Percentiles rank a stretch among this genome's conserved stretches.
These are phyloP conservation scores for Mucor sp. DNA, from an alignment of 371 early-diverging fungal genomes.

Conservation along the genomic window DNA sequence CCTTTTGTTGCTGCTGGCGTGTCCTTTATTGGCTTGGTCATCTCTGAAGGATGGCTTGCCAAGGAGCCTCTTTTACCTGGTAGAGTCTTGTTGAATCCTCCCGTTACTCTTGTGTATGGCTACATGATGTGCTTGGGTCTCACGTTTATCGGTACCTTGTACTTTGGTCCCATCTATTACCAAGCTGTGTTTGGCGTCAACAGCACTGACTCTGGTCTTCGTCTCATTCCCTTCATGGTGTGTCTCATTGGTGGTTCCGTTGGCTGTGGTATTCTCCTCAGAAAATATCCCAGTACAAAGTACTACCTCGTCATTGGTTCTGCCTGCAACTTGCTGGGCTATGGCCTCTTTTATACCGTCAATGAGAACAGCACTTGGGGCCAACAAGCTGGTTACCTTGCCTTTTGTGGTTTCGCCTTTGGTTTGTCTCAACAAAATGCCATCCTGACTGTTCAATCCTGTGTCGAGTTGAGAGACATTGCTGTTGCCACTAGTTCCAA, in stretches of 20 bases:
- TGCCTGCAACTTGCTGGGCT: conserved; percentile 39
- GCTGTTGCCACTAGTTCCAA: conserved; percentile 68
- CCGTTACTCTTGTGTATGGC: conserved; percentile 45
- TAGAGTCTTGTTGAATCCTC: conserved; percentile 35
- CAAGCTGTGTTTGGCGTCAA: conserved; percentile 46
- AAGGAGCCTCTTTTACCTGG: conserved; percentile 47
- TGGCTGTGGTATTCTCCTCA: conserved; percentile 28
- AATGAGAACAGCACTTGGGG: conserved; percentile 38
- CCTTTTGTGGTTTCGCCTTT: conserved; percentile 52
- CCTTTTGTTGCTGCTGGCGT: conserved; percentile 53
- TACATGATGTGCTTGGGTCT: conserved; percentile 66
- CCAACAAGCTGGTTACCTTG: conserved; percentile 44
- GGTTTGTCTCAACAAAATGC: conserved; percentile 67
- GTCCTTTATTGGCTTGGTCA: conserved; percentile 38
- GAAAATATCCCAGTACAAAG: conserved; percentile 30
- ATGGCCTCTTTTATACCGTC: conserved; percentile 45
- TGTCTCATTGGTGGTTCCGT: conserved; percentile 42
- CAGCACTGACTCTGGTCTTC: conserved; percentile 42
- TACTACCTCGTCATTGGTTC: conserved; percentile 31
- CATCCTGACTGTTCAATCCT: conserved; percentile 61
- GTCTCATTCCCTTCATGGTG: conserved; percentile 49
- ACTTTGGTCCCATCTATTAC: conserved; percentile 70
- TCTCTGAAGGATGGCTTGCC: conserved; percentile 54
- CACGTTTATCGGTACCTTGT: conserved; percentile 68
- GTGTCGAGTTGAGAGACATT: conserved; percentile 53